These are phyloP conservation scores for Phytophthora kernoviae DNA, from an alignment of 352 stramenopile species.

Conservation along the genomic window DNA sequence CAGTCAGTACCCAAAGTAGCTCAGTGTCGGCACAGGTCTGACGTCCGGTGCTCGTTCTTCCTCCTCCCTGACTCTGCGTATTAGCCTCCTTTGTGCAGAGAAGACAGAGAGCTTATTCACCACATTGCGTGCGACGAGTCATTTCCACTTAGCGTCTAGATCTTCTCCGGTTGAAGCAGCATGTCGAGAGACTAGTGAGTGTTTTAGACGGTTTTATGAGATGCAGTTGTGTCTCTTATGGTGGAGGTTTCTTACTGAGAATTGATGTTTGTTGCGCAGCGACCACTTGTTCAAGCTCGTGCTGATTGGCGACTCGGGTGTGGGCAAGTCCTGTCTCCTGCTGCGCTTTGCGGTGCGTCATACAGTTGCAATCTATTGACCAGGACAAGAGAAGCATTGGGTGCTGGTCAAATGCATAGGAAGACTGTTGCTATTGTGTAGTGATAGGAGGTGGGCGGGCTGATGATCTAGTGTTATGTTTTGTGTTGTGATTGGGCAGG, in stretches of 20 bases:
- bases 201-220: no score
- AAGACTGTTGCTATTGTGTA: no score
- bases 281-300: conserved; percentile 98
- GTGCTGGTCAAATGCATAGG: not conserved
- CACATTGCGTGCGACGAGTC: no score
- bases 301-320: conserved; percentile 97
- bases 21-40: not conserved
- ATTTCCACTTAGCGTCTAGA: no score
- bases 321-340: conserved; percentile 98
- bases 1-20: not conserved
- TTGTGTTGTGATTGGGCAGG: conserved; percentile 31
- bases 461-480: no score
- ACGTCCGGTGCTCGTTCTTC: no score
- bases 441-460: no score
- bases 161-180: conserved; percentile 6
- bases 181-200: conserved; percentile 31
- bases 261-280: conserved; percentile 34
- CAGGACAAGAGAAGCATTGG: not conserved
- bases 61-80: no score
- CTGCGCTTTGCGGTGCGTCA: conserved; percentile 93
- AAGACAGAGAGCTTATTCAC: no score
- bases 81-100: no score
- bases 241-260: conserved; percentile 1
- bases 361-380: not conserved
- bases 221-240: conserved; percentile 4